Evolutionary conservation across 768 basidiomycete species (phyloP), one percentile per base, ranked within the genome.

Genomic region (Lepiota brunneoincarnata): DNA sequence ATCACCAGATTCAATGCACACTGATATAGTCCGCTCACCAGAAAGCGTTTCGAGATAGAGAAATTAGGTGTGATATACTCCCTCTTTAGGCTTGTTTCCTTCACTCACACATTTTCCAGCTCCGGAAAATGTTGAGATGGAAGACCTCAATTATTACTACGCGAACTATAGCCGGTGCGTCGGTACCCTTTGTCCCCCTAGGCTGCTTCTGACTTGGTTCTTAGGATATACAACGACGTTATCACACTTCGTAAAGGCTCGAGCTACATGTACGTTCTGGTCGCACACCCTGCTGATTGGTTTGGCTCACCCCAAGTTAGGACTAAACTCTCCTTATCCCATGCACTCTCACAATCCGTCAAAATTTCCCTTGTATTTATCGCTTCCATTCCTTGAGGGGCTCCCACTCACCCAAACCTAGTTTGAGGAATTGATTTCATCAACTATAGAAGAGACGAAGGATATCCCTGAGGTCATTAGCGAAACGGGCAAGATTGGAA

Each of bases 61-160:
- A 89, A 86, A 65, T 73, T 96, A 41, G 78, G 91, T 91, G n/a
- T 14, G 39, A 10, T 21, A 4, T 24, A 15, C 20, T 55, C 40
- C n/a, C 42, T 42, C 23, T 26, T 34, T 45, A 34, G 21, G 10
- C 26, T 50, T 59, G 41, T 18, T 24, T 37, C 17, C 44, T 18
- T 48, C 50, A 47, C 51, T 55, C 50, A 55, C 51, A 28, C 23
- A 51, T 41, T 50, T n/a, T 58, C 11, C 26, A 93, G 92, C 86
- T 34, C 76, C 88, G n/a, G 89, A 95, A 28, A 88, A 89, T 58
- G 76, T 94, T 23, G 94, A 98, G 70, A 94, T 92, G 90, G 95
- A 98, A 75, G 95, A 98, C 65, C 74, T 98, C 31, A 96, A 96
- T 71, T 97, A 87, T 69, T 98, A 98, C 64, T 95, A 95, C 65